phyloP scores from a whole-genome alignment of 352 stramenopile genomes.

The Globisporangium irregulare region DNA sequence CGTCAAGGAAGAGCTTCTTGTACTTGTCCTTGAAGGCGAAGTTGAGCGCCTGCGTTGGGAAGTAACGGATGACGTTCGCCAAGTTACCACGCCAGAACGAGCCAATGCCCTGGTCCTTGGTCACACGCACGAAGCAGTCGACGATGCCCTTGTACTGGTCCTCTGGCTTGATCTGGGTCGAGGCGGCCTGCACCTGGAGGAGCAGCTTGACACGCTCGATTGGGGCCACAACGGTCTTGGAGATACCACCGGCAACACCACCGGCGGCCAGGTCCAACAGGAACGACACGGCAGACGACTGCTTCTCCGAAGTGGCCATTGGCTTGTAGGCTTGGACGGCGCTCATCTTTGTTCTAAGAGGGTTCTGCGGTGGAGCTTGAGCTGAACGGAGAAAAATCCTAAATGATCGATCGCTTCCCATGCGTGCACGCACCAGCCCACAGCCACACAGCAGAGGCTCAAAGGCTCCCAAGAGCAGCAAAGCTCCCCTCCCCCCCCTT shows the following conservation, averaged over 20 bases:
- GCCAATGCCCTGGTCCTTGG: slow-evolving; percentile 82
- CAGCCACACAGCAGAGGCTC: not conserved
- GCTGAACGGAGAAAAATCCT: slow-evolving; percentile 81
- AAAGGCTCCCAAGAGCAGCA: not conserved
- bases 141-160: slow-evolving; percentile 92
- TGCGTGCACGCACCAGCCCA: slow-evolving; percentile 1
- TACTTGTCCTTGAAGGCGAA: slow-evolving; percentile 95
- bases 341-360: slow-evolving; percentile 67
- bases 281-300: slow-evolving; percentile 56
- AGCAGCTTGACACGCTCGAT: slow-evolving; percentile 92
- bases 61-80: slow-evolving; percentile 92
- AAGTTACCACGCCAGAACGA: slow-evolving; percentile 92
- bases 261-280: slow-evolving; percentile 81
- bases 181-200: slow-evolving; percentile 89
- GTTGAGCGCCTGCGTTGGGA: slow-evolving; percentile 91
- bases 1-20: slow-evolving; percentile 87
- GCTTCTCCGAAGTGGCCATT: slow-evolving; percentile 70
- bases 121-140: slow-evolving; percentile 89
- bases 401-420: slow-evolving; percentile 39
- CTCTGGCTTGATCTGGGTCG: slow-evolving; percentile 89
- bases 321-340: slow-evolving; percentile 76
- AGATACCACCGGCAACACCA: slow-evolving; percentile 85
- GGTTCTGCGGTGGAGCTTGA: slow-evolving; percentile 54
- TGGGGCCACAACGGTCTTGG: slow-evolving; percentile 89
- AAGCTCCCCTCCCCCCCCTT: not conserved